Evolutionary conservation across 768 basidiomycete genomes (phyloP).

Genomic region (Lactifluus pinguis): DNA sequence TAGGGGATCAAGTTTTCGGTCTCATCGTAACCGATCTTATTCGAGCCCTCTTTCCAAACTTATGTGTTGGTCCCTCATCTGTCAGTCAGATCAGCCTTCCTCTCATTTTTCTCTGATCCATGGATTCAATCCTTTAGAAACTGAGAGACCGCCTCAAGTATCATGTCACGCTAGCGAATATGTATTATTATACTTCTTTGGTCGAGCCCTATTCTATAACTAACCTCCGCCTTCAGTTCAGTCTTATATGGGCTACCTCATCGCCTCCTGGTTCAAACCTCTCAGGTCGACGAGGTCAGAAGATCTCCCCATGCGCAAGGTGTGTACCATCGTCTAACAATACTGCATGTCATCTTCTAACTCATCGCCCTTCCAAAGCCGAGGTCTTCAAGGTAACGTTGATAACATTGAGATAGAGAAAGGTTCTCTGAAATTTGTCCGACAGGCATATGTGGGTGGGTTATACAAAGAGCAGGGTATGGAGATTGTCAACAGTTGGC

Average conservation of each 20-base stretch:
- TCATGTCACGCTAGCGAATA: slow-evolving; percentile 1
- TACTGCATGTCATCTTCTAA: not conserved
- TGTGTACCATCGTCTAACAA: not conserved
- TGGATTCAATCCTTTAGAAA: not conserved
- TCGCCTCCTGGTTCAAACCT: not conserved
- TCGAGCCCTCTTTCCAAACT: not conserved
- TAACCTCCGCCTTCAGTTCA: slow-evolving; percentile 1
- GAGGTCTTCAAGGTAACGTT: slow-evolving; percentile 12
- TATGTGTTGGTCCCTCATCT: slow-evolving; percentile 12
- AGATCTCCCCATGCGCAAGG: slow-evolving; percentile 9
- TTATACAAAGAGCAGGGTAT: slow-evolving; percentile 11
- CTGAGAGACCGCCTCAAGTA: slow-evolving; percentile 12
- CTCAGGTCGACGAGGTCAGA: slow-evolving; percentile 8
- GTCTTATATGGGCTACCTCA: slow-evolving; percentile 8
- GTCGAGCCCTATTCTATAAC: not conserved
- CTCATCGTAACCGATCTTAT: slow-evolving; percentile 10
- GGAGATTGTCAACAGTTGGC: slow-evolving; percentile 4
- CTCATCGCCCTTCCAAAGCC: not conserved
- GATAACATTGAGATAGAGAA: not conserved
- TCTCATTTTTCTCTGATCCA: not conserved
- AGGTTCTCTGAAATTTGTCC: not conserved
- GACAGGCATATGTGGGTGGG: slow-evolving; percentile 12
- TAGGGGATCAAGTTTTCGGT: slow-evolving; percentile 11
- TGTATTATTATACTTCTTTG: not conserved
- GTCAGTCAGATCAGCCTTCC: not conserved